phyloP scores from a whole-genome alignment of 2,329 filamentous ascomycete species.

The Trichophyton simii region DNA sequence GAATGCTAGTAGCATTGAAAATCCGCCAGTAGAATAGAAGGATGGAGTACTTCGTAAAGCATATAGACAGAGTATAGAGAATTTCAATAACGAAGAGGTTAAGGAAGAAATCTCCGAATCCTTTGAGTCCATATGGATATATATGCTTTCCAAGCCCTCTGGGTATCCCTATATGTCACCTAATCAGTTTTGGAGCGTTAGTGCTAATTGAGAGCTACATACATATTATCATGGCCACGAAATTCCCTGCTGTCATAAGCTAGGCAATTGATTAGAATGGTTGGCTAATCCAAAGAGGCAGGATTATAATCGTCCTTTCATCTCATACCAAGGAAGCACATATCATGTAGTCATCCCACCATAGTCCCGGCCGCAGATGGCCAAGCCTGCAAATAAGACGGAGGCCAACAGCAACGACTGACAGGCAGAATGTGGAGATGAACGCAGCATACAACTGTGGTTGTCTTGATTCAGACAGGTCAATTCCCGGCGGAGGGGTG shows the following conservation, averaged over 20 bases:
- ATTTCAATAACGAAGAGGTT: slow-evolving; percentile 5
- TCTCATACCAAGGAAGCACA: background rate
- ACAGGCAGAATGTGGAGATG: background rate
- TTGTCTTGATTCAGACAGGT: background rate
- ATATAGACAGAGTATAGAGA: slow-evolving; percentile 4
- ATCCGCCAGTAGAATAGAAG: slow-evolving; percentile 3
- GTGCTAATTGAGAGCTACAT: background rate
- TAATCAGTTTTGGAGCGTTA: background rate
- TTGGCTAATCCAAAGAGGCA: background rate
- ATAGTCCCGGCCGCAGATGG: background rate
- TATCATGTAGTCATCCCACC: slow-evolving; percentile 4
- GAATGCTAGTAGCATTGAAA: background rate
- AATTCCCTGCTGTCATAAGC: slow-evolving; percentile 1
- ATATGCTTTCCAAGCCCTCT: slow-evolving; percentile 5
- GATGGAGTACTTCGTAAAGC: slow-evolving; percentile 4
- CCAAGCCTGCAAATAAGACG: slow-evolving; percentile 1
- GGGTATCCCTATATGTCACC: slow-evolving; percentile 1
- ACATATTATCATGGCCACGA: slow-evolving; percentile 6
- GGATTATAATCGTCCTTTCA: background rate
- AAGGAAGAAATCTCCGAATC: background rate
- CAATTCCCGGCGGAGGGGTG: background rate
- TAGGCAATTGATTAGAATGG: background rate
- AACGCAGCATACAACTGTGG: slow-evolving; percentile 1
- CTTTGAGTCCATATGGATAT: background rate
- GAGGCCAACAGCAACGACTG: slow-evolving; percentile 1